Conservation (phyloP, 139 green algal genomes). For the Prasinococcaceae sp. region DNA sequence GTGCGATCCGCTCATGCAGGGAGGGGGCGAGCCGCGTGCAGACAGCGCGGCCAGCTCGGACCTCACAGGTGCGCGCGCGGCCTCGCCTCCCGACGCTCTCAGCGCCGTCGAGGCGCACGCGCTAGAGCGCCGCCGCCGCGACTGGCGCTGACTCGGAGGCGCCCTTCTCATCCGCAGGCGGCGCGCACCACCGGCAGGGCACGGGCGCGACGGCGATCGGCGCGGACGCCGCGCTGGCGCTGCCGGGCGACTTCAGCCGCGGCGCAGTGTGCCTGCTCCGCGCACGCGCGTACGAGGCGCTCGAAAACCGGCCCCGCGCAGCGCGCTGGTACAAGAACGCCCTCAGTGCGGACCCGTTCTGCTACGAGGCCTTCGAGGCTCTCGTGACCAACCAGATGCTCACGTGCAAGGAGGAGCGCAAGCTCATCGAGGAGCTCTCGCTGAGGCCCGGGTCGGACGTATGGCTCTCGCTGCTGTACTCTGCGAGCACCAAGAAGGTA, state of each 20-base stretch:
- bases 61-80: no score
- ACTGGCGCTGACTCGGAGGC: no score
- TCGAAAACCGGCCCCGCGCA: constrained; percentile 61
- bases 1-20: no score
- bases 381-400: constrained; percentile 82
- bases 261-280: constrained; percentile 59
- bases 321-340: constrained; percentile 37
- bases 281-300: constrained; percentile 51
- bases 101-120: no score
- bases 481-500: constrained; percentile 10
- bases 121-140: no score
- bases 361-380: constrained; percentile 75
- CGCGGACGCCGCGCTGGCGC: constrained; percentile 3
- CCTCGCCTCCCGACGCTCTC: no score
- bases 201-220: constrained; percentile 6
- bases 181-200: no score
- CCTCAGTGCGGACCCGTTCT: constrained; percentile 69
- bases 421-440: constrained; percentile 40
- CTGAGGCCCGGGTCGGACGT: constrained; percentile 29
- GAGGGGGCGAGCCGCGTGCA: no score
- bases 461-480: constrained; percentile 71
- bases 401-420: constrained; percentile 51
- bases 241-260: constrained; percentile 24
- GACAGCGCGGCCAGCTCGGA: no score
- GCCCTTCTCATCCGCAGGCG: no score